Conservation (phyloP, 768 basidiomycete species). For the Russula compacta region DNA sequence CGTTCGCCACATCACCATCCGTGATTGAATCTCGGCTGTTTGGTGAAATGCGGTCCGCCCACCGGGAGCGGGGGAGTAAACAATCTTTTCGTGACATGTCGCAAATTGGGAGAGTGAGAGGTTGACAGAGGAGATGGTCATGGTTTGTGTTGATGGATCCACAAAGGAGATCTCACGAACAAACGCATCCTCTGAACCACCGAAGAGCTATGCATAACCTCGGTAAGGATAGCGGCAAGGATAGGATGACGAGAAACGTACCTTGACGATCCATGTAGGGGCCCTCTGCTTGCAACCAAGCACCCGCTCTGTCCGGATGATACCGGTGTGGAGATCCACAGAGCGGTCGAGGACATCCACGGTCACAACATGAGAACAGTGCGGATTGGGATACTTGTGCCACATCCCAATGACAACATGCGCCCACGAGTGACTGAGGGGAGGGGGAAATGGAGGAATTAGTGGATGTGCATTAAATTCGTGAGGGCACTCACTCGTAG, state of each 20-base stretch:
- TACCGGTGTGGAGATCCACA: conserved; percentile 73
- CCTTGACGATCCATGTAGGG: conserved; percentile 89
- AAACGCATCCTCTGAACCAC: conserved; percentile 89
- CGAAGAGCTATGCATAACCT: conserved; percentile 53
- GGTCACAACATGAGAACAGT: conserved; percentile 80
- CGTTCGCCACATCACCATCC: conserved; percentile 70
- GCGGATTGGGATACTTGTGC: conserved; percentile 94
- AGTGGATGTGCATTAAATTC: neutral
- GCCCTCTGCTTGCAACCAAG: conserved; percentile 89
- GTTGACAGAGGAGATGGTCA: conserved; percentile 86
- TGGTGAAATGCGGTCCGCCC: conserved; percentile 69
- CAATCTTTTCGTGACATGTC: conserved; percentile 84
- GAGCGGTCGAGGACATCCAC: conserved; percentile 82
- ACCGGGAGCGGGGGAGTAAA: conserved; percentile 62
- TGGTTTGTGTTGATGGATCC: conserved; percentile 71
- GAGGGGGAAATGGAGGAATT: neutral
- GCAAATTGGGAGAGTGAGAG: conserved; percentile 92
- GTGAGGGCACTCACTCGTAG: conserved; percentile 56
- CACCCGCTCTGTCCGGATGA: conserved; percentile 86
- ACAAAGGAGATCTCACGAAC: conserved; percentile 92
- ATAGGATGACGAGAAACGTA: conserved; percentile 29
- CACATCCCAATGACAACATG: conserved; percentile 91
- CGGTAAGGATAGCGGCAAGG: neutral
- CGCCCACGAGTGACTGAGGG: conserved; percentile 72
- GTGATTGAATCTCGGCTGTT: conserved; percentile 86